Conservation (phyloP, 441 rosid genomes). For the Brassica hybrid region DNA sequence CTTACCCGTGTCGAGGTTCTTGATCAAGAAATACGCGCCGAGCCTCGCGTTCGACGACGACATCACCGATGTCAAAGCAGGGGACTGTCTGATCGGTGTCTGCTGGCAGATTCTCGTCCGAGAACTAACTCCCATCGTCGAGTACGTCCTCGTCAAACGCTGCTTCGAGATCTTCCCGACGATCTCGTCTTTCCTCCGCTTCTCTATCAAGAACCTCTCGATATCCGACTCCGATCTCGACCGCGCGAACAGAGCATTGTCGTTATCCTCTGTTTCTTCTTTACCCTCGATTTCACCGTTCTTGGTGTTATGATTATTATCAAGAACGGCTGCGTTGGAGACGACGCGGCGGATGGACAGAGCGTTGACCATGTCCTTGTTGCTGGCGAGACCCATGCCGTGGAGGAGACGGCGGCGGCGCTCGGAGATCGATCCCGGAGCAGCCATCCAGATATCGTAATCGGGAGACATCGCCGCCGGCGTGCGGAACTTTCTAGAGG, state of each 20-base stretch:
- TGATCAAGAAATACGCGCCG: conserved; percentile 79
- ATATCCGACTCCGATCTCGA: conserved; percentile 80
- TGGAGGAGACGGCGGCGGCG: conserved; percentile 80
- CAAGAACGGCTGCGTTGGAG: conserved; percentile 11
- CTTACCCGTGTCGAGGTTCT: conserved; percentile 86
- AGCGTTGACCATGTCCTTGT: conserved; percentile 48
- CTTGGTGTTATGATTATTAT: not conserved
- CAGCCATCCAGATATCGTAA: conserved; percentile 85
- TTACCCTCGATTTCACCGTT: conserved; percentile 9
- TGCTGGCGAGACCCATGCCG: conserved; percentile 70
- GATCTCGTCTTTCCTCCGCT: conserved; percentile 61
- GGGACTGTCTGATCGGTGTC: conserved; percentile 48
- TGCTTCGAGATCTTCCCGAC: conserved; percentile 73
- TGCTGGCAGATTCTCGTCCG: conserved; percentile 43
- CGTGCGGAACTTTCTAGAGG: conserved; percentile 43
- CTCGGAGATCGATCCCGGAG: conserved; percentile 82
- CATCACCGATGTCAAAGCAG: conserved; percentile 40
- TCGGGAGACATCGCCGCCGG: conserved; percentile 53
- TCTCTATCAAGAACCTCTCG: conserved; percentile 53
- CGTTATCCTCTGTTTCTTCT: conserved; percentile 22
- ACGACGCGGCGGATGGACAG: conserved; percentile 38
- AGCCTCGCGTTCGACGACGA: conserved; percentile 50
- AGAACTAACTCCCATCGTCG: conserved; percentile 48
- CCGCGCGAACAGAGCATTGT: conserved; percentile 49
- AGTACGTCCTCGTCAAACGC: conserved; percentile 64